Conservation (phyloP, 1,284 basidiomycete genomes). For the Trichosporon ovoides region DNA sequence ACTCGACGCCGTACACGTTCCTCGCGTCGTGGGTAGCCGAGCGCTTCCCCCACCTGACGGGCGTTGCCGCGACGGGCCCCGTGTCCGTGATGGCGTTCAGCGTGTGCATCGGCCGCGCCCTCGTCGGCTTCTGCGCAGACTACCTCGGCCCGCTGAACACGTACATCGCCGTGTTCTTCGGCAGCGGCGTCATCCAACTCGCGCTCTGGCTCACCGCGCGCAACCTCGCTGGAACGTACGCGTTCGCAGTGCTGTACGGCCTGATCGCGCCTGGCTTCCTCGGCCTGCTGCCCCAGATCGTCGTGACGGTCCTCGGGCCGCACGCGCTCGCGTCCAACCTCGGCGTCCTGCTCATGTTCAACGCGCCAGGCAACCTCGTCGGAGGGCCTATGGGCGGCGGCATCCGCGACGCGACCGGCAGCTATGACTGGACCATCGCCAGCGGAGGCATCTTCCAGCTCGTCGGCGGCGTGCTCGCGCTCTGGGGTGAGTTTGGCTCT, state of each 20-base stretch:
- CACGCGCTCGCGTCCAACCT: constrained; percentile 34
- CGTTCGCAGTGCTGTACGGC: constrained; percentile 16
- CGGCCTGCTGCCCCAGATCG: constrained; percentile 34
- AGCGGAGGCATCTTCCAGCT: constrained; percentile 11
- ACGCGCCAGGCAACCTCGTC: constrained; percentile 14
- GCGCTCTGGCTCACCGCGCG: constrained; percentile 17
- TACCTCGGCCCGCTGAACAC: constrained; percentile 17
- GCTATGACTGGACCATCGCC: constrained; percentile 6
- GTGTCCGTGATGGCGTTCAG: constrained; percentile 14
- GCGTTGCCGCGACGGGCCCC: constrained; percentile 20
- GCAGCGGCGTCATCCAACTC: constrained; percentile 12
- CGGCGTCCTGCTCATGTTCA: constrained; percentile 19
- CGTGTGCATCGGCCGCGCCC: constrained; percentile 11
- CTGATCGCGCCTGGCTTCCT: constrained; percentile 31
- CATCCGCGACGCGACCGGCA: constrained; percentile 9
- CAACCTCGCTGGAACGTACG: constrained; percentile 4
- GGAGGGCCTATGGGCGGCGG: constrained; percentile 15
- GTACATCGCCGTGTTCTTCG: constrained; percentile 15
- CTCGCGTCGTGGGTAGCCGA: constrained; percentile 23
- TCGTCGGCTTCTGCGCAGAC: constrained; percentile 12
- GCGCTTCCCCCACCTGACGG: constrained; percentile 17
- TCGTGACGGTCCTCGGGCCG: constrained; percentile 34
- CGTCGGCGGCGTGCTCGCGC: constrained; percentile 12
- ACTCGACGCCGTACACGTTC: constrained; percentile 29
- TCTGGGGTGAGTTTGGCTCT: constrained; percentile 11